phyloP scores from a whole-genome alignment of 208 protist species.

The Trypanosomatidae sp. region DNA sequence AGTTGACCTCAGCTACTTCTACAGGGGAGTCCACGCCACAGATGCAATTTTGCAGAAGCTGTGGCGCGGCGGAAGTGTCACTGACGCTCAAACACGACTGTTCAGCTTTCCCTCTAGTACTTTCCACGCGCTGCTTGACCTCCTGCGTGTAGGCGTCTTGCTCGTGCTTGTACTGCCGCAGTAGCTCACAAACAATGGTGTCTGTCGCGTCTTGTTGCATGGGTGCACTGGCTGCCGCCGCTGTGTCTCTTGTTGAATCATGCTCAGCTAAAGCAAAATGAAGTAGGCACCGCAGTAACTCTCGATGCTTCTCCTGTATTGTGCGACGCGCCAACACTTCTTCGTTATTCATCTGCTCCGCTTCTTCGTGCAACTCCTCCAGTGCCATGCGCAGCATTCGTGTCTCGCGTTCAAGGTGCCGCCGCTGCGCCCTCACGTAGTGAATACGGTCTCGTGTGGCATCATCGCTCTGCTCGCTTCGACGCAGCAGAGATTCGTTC shows the following conservation, averaged over 20 bases:
- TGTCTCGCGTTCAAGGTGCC: slow-evolving; percentile 13
- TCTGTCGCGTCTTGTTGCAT: background rate
- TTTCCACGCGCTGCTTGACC: background rate
- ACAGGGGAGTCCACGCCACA: background rate
- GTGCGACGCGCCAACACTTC: background rate
- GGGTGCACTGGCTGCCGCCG: background rate
- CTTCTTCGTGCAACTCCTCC: slow-evolving; percentile 20
- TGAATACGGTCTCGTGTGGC: background rate
- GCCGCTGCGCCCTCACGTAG: slow-evolving; percentile 6
- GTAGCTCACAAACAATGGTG: background rate
- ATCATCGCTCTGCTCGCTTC: background rate
- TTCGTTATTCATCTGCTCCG: background rate
- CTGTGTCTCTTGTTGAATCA: background rate
- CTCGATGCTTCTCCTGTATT: background rate
- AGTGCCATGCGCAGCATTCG: slow-evolving; percentile 23
- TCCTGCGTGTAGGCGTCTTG: background rate
- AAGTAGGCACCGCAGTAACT: slow-evolving; percentile 13
- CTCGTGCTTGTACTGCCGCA: background rate
- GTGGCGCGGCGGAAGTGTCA: background rate
- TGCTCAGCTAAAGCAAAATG: background rate
- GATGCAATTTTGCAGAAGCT: background rate
- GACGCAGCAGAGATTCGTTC: background rate
- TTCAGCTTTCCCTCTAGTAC: background rate
- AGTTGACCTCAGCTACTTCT: background rate
- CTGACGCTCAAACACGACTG: background rate